phyloP scores from a whole-genome alignment of 768 basidiomycete genomes.

The Galerina marginata region DNA sequence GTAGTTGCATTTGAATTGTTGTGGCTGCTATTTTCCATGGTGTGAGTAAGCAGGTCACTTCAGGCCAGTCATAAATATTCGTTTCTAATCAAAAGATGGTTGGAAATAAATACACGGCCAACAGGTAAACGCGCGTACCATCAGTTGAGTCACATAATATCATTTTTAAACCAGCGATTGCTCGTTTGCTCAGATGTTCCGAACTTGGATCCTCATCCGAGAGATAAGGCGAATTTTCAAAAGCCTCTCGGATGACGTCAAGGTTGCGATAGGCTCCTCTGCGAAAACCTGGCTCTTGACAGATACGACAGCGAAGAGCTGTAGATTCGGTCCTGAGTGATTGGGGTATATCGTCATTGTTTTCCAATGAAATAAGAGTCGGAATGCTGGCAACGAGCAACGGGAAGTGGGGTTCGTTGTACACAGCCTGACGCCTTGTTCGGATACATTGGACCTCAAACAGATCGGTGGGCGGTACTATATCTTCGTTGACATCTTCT shows the following conservation, averaged over 20 bases:
- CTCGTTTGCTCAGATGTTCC: conserved; percentile 61
- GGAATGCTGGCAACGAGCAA: conserved; percentile 69
- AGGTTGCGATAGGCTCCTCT: conserved; percentile 79
- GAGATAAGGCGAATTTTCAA: conserved; percentile 64
- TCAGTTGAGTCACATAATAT: conserved; percentile 69
- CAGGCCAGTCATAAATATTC: conserved; percentile 62
- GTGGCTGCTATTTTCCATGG: conserved; percentile 88
- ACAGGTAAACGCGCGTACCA: conserved; percentile 44
- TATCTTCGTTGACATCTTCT: conserved; percentile 47
- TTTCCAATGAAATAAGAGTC: conserved; percentile 72
- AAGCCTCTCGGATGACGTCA: conserved; percentile 69
- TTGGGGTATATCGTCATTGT: conserved; percentile 56
- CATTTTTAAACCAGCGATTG: conserved; percentile 69
- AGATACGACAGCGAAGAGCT: conserved; percentile 61
- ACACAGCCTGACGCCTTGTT: conserved; percentile 72
- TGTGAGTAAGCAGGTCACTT: conserved; percentile 69
- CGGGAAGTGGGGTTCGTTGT: conserved; percentile 68
- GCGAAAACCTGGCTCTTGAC: conserved; percentile 70
- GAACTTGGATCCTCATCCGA: conserved; percentile 42
- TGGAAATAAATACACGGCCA: background rate
- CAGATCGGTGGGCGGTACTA: conserved; percentile 51
- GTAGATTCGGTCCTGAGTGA: conserved; percentile 53
- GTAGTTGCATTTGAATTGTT: conserved; percentile 78
- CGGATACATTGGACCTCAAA: conserved; percentile 72
- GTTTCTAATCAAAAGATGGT: conserved; percentile 36